Conservation (phyloP, 140 eudicot species). For the Anethum foeniculum region DNA sequence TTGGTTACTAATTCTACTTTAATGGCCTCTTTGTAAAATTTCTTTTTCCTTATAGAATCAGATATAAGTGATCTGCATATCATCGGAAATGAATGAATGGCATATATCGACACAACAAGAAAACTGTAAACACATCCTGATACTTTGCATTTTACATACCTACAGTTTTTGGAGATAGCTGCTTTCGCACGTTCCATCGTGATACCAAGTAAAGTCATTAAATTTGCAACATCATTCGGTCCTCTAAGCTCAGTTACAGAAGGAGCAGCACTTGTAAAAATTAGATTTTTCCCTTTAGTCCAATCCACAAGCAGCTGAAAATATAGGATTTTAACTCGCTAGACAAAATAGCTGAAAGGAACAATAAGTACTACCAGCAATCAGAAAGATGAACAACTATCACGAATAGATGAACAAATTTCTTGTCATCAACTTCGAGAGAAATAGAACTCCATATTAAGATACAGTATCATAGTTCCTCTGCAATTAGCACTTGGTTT, state of each 20-base stretch:
- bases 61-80: conserved; percentile 54
- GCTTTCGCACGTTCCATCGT: conserved; percentile 73
- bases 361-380: neutral
- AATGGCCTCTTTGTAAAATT: conserved; percentile 67
- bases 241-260: conserved; percentile 81
- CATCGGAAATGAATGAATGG: conserved; percentile 7
- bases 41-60: conserved; percentile 60
- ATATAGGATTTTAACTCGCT: conserved; percentile 1
- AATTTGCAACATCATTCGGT: conserved; percentile 85
- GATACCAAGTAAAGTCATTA: conserved; percentile 66
- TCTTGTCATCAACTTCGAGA: neutral
- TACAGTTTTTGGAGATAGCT: conserved; percentile 76
- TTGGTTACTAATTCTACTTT: conserved; percentile 49
- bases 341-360: conserved; percentile 9
- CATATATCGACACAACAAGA: neutral
- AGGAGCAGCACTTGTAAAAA: conserved; percentile 72
- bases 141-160: conserved; percentile 33
- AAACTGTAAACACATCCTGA: neutral
- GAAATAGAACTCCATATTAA: neutral
- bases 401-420: neutral
- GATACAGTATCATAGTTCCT: neutral
- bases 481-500: neutral
- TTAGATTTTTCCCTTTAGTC: conserved; percentile 77
- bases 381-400: neutral
- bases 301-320: conserved; percentile 86